Evolutionary conservation across 768 basidiomycete genomes (phyloP).

Genomic region (Termitomyces sp.): DNA sequence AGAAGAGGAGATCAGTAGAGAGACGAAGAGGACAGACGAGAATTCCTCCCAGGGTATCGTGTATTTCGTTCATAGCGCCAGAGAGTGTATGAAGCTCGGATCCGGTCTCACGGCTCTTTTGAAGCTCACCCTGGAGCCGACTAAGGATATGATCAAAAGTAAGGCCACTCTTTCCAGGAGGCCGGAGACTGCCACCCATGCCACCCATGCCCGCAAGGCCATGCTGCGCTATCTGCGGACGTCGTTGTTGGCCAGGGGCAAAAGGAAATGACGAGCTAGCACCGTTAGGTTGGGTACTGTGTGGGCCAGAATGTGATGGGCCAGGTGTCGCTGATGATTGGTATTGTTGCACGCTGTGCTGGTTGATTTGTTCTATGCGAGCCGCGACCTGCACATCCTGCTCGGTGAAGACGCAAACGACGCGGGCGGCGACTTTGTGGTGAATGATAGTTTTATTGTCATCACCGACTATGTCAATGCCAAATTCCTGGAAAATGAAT

Average conservation of each 20-base stretch:
- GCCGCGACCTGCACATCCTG: conserved; percentile 79
- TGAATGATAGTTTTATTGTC: conserved; percentile 98
- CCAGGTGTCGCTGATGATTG: conserved; percentile 22
- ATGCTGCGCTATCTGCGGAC: conserved; percentile 57
- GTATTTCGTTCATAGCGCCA: conserved; percentile 83
- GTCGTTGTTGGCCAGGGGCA: conserved; percentile 42
- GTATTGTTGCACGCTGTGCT: conserved; percentile 42
- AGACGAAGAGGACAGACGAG: conserved; percentile 47
- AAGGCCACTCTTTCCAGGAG: conserved; percentile 80
- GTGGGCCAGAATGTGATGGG: conserved; percentile 13
- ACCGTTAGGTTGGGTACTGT: conserved; percentile 18
- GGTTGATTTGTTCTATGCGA: conserved; percentile 66
- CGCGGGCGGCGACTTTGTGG: conserved; percentile 96
- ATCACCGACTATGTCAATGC: conserved; percentile 98
- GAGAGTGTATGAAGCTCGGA: conserved; percentile 77
- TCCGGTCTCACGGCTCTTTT: conserved; percentile 92
- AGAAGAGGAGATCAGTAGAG: neutral
- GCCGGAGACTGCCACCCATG: conserved; percentile 68
- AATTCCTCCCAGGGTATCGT: conserved; percentile 84
- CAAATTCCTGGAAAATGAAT: conserved; percentile 74
- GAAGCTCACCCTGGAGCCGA: conserved; percentile 88
- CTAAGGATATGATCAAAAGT: conserved; percentile 91
- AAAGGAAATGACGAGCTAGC: conserved; percentile 19
- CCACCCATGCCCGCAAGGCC: conserved; percentile 71
- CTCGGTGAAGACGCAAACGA: conserved; percentile 82